Conservation (phyloP, 2,329 filamentous ascomycete genomes). For the Penicillium griseofulvum region DNA sequence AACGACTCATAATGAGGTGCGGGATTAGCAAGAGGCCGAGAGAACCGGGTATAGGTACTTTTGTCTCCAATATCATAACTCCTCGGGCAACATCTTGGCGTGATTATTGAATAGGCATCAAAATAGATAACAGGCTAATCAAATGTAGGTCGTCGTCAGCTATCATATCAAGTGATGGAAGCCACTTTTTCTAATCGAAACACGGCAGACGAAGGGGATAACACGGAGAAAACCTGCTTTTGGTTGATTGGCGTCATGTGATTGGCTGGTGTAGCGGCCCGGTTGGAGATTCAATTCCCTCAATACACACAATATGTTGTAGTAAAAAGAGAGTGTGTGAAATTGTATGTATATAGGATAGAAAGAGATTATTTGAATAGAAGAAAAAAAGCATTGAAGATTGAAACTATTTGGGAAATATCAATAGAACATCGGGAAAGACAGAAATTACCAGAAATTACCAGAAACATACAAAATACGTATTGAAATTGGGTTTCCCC, state of each 20-base stretch:
- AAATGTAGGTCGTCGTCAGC: not conserved
- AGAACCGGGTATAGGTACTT: not conserved
- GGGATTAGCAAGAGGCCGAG: not conserved
- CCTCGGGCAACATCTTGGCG: not conserved
- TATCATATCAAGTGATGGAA: not conserved
- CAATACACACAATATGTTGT: not conserved
- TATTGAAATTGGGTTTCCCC: constrained; percentile 2
- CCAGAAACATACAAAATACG: not conserved
- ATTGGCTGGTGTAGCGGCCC: constrained; percentile 24
- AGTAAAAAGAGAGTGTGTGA: not conserved
- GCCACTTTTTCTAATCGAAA: not conserved
- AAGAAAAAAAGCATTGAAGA: no score
- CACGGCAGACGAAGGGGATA: not conserved
- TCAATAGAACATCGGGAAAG: not conserved
- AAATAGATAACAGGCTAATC: not conserved
- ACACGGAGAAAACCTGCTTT: constrained; percentile 24
- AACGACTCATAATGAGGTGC: not conserved
- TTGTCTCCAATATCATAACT: not conserved
- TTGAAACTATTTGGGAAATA: no score
- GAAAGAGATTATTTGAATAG: not conserved
- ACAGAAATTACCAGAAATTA: not conserved
- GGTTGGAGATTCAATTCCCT: constrained; percentile 12
- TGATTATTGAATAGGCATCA: not conserved
- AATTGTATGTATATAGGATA: not conserved
- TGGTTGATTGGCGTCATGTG: constrained; percentile 1